Base-by-base conservation (phyloP, 345 rosid genomes). In the Linum tenue region DNA sequence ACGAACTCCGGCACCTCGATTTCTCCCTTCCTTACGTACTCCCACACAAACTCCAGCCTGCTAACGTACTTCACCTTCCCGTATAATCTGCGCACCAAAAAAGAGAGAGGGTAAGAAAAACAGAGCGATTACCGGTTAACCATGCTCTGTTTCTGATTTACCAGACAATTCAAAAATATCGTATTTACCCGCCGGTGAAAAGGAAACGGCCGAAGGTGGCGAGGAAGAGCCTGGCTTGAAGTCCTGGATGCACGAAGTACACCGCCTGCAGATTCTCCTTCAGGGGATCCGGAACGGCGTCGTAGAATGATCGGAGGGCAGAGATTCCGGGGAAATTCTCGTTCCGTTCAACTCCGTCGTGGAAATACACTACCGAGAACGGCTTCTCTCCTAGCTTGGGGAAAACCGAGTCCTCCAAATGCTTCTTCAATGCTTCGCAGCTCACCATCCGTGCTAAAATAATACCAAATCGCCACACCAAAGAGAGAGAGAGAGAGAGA, bases 201-300 rank as follows among this genome's bases (percentile, higher is more conserved):
- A 83, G 55, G 12, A 85, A 63, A 59, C 89, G 89, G 39, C 87
- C 89, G 40, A 88, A 75, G 56, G 83, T 82, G 74, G 95, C 89
- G 4, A 87, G 80, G 67, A 87, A 83, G 72, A 87, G 78, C 53
- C 90, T 72, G 64, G 78, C 56, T 48, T 77, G 86, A 7, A 85
- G 55, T 14, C 72, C 80, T 3, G 90, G 90, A 68, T 87, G 94
- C 67, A 87, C 60, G 75, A 87, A 87, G 71, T 83, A 81, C 14
- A 87, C 71, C 3, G 76, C 70, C 56, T 77, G 67, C 7, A 85
- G 72, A 63, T 69, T 68, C 42, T 66, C 64, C 82, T 69, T 83
- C 22, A 80, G 61, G 64, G 57, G 60, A 63, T 36, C 44, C 2
- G 90, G 86, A 61, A 81, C 70, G 31, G 75, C 73, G 5, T 82